Percentiles rank a stretch among this genome's conserved stretches.
phyloP scores from a whole-genome alignment of 2,329 filamentous ascomycete species.

The Aspergillus tamarii region DNA sequence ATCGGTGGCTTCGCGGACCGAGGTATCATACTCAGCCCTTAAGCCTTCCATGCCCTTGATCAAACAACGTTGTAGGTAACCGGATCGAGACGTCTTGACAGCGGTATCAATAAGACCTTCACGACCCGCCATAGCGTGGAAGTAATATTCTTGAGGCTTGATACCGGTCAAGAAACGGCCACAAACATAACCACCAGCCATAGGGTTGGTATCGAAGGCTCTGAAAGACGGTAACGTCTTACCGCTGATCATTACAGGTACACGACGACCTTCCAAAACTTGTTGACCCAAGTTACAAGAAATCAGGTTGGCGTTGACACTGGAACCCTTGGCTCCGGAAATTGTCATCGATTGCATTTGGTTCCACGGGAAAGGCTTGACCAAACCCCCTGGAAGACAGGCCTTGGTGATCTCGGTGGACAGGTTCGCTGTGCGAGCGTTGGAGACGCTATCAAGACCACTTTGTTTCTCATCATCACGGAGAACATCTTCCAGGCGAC shows the following conservation, averaged over 20 bases:
- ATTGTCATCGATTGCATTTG: constrained; percentile 99
- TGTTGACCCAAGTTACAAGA: constrained; percentile 98
- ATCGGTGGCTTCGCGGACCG: constrained; percentile 84
- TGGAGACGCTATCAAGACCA: constrained; percentile 86
- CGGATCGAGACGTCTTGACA: constrained; percentile 96
- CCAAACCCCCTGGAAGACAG: constrained; percentile 79
- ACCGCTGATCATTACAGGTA: constrained; percentile 96
- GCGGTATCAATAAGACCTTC: constrained; percentile 98
- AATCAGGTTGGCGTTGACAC: constrained; percentile 95
- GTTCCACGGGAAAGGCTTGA: constrained; percentile 92
- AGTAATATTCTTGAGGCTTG: constrained; percentile 96
- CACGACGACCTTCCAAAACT: constrained; percentile 89
- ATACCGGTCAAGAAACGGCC: constrained; percentile 98
- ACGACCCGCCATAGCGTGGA: constrained; percentile 98
- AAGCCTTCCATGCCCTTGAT: constrained; percentile 99
- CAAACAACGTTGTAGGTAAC: constrained; percentile 93
- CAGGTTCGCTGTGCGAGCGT: constrained; percentile 67
- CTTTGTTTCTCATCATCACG: constrained; percentile 90
- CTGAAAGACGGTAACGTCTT: constrained; percentile 95
- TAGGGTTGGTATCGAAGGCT: constrained; percentile 84
- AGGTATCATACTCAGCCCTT: constrained; percentile 88
- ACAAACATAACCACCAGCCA: constrained; percentile 90
- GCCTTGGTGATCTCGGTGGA: constrained; percentile 77
- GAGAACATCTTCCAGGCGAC: constrained; percentile 83
- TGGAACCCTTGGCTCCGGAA: constrained; percentile 89